Conservation (phyloP, 495 filamentous ascomycete species). For the Xylaria castorea region DNA sequence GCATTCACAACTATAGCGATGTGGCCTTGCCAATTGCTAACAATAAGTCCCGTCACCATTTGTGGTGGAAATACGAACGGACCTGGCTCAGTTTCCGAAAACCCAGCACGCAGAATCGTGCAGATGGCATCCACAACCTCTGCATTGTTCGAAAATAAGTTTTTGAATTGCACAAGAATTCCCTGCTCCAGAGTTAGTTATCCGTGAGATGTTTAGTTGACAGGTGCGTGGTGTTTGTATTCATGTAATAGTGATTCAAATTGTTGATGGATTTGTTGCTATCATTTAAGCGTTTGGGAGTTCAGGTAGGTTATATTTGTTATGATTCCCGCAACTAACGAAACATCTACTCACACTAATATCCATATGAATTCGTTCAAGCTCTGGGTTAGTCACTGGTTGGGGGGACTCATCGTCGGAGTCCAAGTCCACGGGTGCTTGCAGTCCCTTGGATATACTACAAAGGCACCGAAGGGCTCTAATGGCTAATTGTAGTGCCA, state of each 20-base stretch:
- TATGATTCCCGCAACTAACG: neutral
- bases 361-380: slow-evolving; percentile 38
- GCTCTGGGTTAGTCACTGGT: slow-evolving; percentile 29
- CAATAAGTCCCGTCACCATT: slow-evolving; percentile 74
- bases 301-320: neutral
- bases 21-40: slow-evolving; percentile 47
- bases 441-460: slow-evolving; percentile 80
- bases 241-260: neutral
- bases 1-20: slow-evolving; percentile 78
- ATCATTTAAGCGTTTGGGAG: neutral
- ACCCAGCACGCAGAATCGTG: slow-evolving; percentile 77
- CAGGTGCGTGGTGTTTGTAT: neutral
- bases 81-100: slow-evolving; percentile 77
- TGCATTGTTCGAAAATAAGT: slow-evolving; percentile 64
- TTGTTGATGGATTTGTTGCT: neutral
- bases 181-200: slow-evolving; percentile 27
- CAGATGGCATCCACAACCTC: slow-evolving; percentile 80
- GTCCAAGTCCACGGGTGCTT: slow-evolving; percentile 72
- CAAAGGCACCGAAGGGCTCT: slow-evolving; percentile 74
- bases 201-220: neutral
- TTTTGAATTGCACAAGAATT: slow-evolving; percentile 57
- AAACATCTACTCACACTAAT: slow-evolving; percentile 41
- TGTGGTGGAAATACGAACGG: slow-evolving; percentile 78
- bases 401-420: slow-evolving; percentile 37
- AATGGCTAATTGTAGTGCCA: slow-evolving; percentile 62